phyloP scores from a whole-genome alignment of 257 asterid species.

The Nicotiana benthamiana region DNA sequence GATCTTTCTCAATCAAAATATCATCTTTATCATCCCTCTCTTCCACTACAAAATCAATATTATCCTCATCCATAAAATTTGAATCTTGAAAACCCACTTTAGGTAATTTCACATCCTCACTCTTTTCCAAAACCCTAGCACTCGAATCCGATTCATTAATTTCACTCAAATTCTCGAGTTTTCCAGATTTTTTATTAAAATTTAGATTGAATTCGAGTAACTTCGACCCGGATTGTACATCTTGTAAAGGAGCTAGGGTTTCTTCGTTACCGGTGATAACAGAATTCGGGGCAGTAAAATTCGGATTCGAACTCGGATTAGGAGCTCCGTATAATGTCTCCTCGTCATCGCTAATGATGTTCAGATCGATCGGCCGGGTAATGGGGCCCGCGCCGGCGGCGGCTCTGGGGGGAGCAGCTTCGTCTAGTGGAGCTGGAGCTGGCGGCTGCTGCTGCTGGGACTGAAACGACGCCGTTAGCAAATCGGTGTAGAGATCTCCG shows the following conservation, averaged over 20 bases:
- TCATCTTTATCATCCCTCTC: slow-evolving; percentile 49
- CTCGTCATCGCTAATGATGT: slow-evolving; percentile 47
- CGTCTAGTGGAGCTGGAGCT: neutral
- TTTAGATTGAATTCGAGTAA: slow-evolving; percentile 33
- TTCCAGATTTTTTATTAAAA: slow-evolving; percentile 16
- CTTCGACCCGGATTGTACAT: slow-evolving; percentile 9
- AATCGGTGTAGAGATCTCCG: slow-evolving; percentile 96
- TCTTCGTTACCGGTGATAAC: slow-evolving; percentile 19
- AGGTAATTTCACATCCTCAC: slow-evolving; percentile 21
- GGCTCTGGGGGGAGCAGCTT: slow-evolving; percentile 8
- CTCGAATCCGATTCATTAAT: slow-evolving; percentile 12
- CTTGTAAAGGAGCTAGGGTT: slow-evolving; percentile 15
- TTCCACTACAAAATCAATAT: slow-evolving; percentile 48
- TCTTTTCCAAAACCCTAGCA: slow-evolving; percentile 56
- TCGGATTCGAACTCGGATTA: slow-evolving; percentile 18
- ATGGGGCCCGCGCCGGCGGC: slow-evolving; percentile 12
- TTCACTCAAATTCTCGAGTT: slow-evolving; percentile 14
- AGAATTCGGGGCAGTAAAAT: slow-evolving; percentile 13
- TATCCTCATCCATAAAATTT: slow-evolving; percentile 48
- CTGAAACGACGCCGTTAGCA: slow-evolving; percentile 42
- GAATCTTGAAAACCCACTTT: slow-evolving; percentile 30
- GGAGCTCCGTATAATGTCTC: slow-evolving; percentile 36
- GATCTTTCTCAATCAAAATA: slow-evolving; percentile 38
- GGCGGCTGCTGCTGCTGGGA: slow-evolving; percentile 6
- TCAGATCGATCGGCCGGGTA: slow-evolving; percentile 58